Conservation (phyloP, 208 protist genomes). For the Endotrypanum monterogeii region DNA sequence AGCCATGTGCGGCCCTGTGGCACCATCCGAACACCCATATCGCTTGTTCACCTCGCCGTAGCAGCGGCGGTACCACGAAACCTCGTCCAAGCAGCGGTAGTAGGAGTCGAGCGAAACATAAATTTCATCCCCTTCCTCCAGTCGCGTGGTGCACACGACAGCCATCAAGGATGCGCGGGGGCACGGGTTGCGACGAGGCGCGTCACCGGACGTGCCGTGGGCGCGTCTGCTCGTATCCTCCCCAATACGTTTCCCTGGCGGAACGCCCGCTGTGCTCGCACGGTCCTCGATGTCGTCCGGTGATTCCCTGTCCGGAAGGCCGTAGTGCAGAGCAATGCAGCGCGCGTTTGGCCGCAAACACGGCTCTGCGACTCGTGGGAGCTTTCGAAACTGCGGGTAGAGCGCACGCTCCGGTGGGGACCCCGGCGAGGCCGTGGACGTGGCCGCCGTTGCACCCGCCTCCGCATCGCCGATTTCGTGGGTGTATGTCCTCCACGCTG, state of each 20-base stretch:
- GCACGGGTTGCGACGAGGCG: conserved; percentile 8
- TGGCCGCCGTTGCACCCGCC: not conserved
- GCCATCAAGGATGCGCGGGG: conserved; percentile 69
- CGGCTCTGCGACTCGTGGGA: conserved; percentile 23
- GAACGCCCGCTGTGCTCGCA: not conserved
- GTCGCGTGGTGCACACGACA: conserved; percentile 56
- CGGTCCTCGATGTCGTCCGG: not conserved
- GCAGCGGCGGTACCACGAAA: conserved; percentile 59
- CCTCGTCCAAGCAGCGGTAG: conserved; percentile 81
- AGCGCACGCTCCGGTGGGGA: conserved; percentile 10
- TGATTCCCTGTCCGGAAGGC: conserved; percentile 27
- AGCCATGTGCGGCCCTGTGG: not conserved
- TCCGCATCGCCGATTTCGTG: not conserved
- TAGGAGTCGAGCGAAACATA: conserved; percentile 80
- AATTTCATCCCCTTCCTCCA: conserved; percentile 53
- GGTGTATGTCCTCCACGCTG: conserved; percentile 2
- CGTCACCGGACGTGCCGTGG: not conserved
- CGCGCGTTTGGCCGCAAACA: conserved; percentile 67
- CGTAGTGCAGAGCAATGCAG: conserved; percentile 85
- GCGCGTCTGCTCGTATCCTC: not conserved
- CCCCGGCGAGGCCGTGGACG: not conserved
- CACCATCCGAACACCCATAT: conserved; percentile 11
- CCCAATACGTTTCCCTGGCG: no score
- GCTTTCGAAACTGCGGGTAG: conserved; percentile 26
- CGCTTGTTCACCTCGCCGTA: conserved; percentile 32